Percentiles rank a stretch among this genome's conserved stretches.
phyloP scores from a whole-genome alignment of 1,139 yeast genomes.

The Meyerozyma guilliermondii region DNA sequence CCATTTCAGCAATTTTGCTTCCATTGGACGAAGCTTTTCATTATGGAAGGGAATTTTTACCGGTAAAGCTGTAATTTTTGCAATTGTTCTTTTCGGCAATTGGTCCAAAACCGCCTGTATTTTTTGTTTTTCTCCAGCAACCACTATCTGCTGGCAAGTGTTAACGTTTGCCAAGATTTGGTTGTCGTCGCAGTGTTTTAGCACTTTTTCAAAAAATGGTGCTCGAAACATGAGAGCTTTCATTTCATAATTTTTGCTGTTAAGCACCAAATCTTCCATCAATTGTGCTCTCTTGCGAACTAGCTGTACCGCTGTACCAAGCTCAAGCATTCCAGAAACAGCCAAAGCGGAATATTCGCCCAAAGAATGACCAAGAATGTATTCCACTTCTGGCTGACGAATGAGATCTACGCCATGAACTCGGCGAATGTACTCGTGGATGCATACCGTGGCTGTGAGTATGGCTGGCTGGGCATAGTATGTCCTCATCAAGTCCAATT shows the following conservation, averaged over 20 bases:
- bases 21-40: not conserved
- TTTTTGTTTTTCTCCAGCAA: not conserved
- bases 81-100: not conserved
- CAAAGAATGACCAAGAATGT: slow-evolving; percentile 10
- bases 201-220: not conserved
- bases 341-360: slow-evolving; percentile 12
- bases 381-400: slow-evolving; percentile 3
- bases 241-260: slow-evolving; percentile 8
- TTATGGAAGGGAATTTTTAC: not conserved
- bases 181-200: not conserved
- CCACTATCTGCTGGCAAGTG: slow-evolving; percentile 2
- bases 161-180: slow-evolving; percentile 3
- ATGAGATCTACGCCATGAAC: slow-evolving; percentile 8
- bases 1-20: not conserved
- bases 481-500: slow-evolving; percentile 7
- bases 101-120: not conserved
- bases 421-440: slow-evolving; percentile 4
- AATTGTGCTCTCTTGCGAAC: slow-evolving; percentile 10
- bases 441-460: slow-evolving; percentile 7
- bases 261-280: slow-evolving; percentile 7
- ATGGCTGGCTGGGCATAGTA: slow-evolving; percentile 14
- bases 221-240: slow-evolving; percentile 2
- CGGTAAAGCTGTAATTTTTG: not conserved
- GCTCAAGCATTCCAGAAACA: slow-evolving; percentile 7
- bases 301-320: slow-evolving; percentile 7